These are phyloP conservation scores for Skeletonema grethae DNA, from an alignment of 108 stramenopile genomes.

Conservation along the genomic window DNA sequence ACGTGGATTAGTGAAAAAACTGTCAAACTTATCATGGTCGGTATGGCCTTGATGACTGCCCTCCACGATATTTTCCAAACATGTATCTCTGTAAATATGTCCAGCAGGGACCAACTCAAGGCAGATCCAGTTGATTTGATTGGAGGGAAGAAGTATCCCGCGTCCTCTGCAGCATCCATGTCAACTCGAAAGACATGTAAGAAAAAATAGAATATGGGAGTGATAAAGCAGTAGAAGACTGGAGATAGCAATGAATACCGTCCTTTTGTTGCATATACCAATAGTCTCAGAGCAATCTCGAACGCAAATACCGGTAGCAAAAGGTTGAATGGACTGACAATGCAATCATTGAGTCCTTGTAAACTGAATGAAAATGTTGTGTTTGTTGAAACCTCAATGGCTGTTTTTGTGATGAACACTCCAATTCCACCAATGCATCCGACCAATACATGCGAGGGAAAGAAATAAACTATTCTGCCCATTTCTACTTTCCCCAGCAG, in stretches of 20 bases:
- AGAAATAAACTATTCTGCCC: constrained; percentile 74
- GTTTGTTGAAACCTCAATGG: constrained; percentile 68
- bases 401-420: constrained; percentile 54
- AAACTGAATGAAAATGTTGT: constrained; percentile 34
- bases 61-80: constrained; percentile 40
- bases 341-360: constrained; percentile 27
- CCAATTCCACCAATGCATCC: constrained; percentile 76
- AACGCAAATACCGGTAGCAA: constrained; percentile 52
- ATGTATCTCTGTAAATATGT: constrained; percentile 49
- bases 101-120: constrained; percentile 41
- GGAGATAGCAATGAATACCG: constrained; percentile 66
- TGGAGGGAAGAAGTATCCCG: constrained; percentile 70
- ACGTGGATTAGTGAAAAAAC: constrained; percentile 78
- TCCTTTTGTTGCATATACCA: constrained; percentile 30
- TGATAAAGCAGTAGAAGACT: constrained; percentile 70
- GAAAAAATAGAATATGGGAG: constrained; percentile 66
- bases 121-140: constrained; percentile 19
- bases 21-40: constrained; percentile 57
- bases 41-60: constrained; percentile 50
- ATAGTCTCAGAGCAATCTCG: constrained; percentile 59
- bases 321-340: constrained; percentile 40
- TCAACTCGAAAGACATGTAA: constrained; percentile 37
- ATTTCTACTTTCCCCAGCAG: constrained; percentile 58
- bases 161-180: constrained; percentile 38
- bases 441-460: constrained; percentile 76